Evolutionary conservation across 2,329 filamentous ascomycete species (phyloP).

Genomic region (Juglanconis sp.): DNA sequence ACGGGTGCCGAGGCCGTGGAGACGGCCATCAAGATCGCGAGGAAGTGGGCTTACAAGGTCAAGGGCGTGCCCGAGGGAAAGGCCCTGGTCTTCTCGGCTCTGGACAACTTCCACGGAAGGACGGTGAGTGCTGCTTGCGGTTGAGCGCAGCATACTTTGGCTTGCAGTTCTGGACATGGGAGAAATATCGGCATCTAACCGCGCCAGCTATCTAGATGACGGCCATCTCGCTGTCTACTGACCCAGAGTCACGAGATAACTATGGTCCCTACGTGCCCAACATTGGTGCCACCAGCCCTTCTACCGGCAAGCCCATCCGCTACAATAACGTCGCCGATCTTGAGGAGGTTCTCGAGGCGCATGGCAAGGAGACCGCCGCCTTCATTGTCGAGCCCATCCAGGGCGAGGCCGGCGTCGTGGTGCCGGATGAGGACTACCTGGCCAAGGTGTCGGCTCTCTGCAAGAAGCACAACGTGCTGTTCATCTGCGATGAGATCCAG

Average conservation of each 20-base stretch:
- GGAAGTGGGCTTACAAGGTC: slow-evolving; percentile 97
- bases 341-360: slow-evolving; percentile 71
- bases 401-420: slow-evolving; percentile 94
- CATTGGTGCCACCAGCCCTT: slow-evolving; percentile 73
- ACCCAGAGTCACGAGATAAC: slow-evolving; percentile 93
- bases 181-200: slow-evolving; percentile 13
- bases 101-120: slow-evolving; percentile 94
- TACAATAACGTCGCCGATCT: slow-evolving; percentile 85
- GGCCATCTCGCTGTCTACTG: slow-evolving; percentile 90
- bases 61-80: slow-evolving; percentile 84
- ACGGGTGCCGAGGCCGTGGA: slow-evolving; percentile 95
- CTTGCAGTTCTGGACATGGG: neutral
- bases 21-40: slow-evolving; percentile 91
- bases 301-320: slow-evolving; percentile 72
- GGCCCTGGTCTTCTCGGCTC: slow-evolving; percentile 78
- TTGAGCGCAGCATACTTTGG: neutral
- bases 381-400: slow-evolving; percentile 97
- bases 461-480: slow-evolving; percentile 89
- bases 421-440: slow-evolving; percentile 88
- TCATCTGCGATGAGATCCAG: slow-evolving; percentile 98
- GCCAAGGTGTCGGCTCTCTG: slow-evolving; percentile 76
- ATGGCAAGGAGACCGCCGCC: slow-evolving; percentile 82
- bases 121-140: slow-evolving; percentile 60
- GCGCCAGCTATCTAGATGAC: slow-evolving; percentile 61
- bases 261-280: slow-evolving; percentile 94